Conservation (phyloP, 371 early-diverging fungal genomes). For the Mortierella polycephala region DNA sequence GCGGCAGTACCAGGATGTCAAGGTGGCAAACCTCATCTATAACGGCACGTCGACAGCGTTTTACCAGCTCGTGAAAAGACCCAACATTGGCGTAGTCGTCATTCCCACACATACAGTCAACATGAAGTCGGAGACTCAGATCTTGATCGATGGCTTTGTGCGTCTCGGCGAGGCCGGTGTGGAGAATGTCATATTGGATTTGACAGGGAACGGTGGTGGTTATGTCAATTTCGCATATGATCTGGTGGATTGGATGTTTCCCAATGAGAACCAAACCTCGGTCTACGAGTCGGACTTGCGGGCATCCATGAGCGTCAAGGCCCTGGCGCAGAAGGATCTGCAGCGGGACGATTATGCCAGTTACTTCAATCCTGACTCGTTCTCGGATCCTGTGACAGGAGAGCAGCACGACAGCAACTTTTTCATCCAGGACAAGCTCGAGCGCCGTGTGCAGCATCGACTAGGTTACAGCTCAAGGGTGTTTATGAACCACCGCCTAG, state of each 20-base stretch:
- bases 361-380: conserved; percentile 39
- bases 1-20: conserved; percentile 5
- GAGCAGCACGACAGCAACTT: conserved; percentile 23
- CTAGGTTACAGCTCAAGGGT: conserved; percentile 16
- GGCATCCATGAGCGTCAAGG: conserved; percentile 35
- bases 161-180: conserved; percentile 15
- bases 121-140: conserved; percentile 2
- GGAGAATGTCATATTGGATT: conserved; percentile 39
- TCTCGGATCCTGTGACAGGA: conserved; percentile 15
- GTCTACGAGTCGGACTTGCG: conserved; percentile 46
- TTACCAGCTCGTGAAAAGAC: conserved; percentile 31
- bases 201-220: conserved; percentile 44
- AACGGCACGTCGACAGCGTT: conserved; percentile 34
- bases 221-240: conserved; percentile 51
- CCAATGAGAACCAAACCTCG: conserved; percentile 22
- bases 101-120: conserved; percentile 43
- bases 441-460: conserved; percentile 13
- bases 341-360: conserved; percentile 12
- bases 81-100: conserved; percentile 34
- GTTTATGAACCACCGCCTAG: conserved; percentile 37
- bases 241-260: conserved; percentile 51
- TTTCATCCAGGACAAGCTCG: conserved; percentile 22
- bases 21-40: conserved; percentile 14
- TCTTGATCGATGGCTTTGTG: conserved; percentile 21
- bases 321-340: conserved; percentile 35